Base-by-base conservation (phyloP, 2,329 filamentous ascomycete genomes). In the Bipolaris zeicola region DNA sequence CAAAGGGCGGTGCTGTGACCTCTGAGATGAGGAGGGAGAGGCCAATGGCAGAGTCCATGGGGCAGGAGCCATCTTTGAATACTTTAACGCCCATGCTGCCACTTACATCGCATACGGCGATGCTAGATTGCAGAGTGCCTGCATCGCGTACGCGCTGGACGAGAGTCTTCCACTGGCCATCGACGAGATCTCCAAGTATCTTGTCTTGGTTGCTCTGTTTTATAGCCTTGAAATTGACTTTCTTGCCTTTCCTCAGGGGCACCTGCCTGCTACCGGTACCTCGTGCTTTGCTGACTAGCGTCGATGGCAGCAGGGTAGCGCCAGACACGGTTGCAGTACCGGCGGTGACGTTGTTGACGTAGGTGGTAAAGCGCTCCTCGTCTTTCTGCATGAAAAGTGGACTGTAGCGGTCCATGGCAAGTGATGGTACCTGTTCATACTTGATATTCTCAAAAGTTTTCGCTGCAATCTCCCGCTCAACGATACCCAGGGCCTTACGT, bases 81-180 rank as follows among this genome's bases (percentile, higher is more conserved):
- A 0, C 3, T 0, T 79, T 77, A 0, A 0, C 0, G 0, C 0
- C 0, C 84, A 87, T 87, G 37, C 82, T 84, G 4, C 80, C 81
- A 6, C 81, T 84, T 6, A 86, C 82, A 55, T 87, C 85, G 56
- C 82, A 85, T 8, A 87, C 78, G 1, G 84, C 84, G 33, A 87
- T 83, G 55, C 80, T 79, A 14, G 79, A 81, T 14, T 80, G 74
- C 6, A 87, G 72, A 0, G 76, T 80, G 2, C 85, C 85, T 2
- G 80, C 82, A 57, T 86, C 82, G 46, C 79, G 81, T 68, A 87
- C 80, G 2, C 84, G 80, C 68, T 84, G 76, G n/a, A 87, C 83
- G 0, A 87, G 74, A 0, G 81, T 75, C 7, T 82, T 82, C 85
- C 85, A 87, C 64, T 87, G 84, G 0, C 76, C 79, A 51, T 84